phyloP scores from a whole-genome alignment of 1,284 basidiomycete genomes.

The Melampsora americana region DNA sequence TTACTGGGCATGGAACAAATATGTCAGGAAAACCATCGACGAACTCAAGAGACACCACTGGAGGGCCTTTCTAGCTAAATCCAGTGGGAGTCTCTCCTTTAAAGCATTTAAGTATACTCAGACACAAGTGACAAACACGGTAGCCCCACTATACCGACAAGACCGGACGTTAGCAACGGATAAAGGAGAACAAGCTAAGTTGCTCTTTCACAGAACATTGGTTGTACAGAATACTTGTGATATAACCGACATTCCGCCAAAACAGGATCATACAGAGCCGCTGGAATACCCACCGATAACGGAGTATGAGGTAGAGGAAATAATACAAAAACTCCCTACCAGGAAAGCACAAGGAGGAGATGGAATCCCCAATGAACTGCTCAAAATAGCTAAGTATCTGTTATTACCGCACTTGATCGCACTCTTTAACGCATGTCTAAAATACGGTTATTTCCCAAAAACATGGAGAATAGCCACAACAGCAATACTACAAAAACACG shows the following conservation, averaged over 20 bases:
- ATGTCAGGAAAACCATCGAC: too few species aligned
- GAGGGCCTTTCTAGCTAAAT: too few species aligned
- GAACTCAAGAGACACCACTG: too few species aligned
- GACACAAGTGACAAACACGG: too few species aligned
- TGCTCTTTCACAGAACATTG: constrained; percentile 6
- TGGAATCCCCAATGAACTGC: constrained; percentile 1
- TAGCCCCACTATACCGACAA: too few species aligned
- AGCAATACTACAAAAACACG: neutral
- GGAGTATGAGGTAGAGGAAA: neutral
- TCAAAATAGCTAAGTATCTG: neutral
- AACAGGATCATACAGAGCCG: too few species aligned
- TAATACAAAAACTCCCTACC: neutral
- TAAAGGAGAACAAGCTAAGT: too few species aligned
- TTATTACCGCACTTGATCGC: neutral
- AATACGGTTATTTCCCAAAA: neutral
- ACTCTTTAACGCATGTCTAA: neutral
- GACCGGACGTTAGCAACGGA: too few species aligned
- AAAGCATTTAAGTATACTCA: too few species aligned
- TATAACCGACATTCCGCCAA: neutral
- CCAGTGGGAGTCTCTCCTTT: too few species aligned
- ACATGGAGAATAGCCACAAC: neutral
- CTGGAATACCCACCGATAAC: neutral
- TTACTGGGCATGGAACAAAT: too few species aligned
- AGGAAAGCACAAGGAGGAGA: constrained; percentile 16
- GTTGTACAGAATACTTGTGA: neutral